Percentiles rank a stretch among this genome's conserved stretches.
Conservation (phyloP, 2,329 filamentous ascomycete genomes). For the Botrytis paeoniae region DNA sequence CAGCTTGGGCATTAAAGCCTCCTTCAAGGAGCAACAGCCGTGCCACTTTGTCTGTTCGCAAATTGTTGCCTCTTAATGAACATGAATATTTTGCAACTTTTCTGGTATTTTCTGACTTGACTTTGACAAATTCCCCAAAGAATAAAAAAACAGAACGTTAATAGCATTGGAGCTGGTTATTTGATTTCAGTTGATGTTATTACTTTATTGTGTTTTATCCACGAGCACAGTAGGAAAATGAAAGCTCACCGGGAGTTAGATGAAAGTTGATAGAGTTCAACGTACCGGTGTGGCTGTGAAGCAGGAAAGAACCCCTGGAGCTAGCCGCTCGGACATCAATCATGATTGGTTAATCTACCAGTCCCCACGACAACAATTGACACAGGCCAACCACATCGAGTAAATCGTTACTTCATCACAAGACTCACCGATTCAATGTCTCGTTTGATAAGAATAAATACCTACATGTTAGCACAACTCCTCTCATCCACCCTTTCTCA, state of each 20-base stretch:
- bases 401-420: neutral
- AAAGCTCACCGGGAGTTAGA: neutral
- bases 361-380: neutral
- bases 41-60: neutral
- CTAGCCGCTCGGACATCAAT: neutral
- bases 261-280: too few relatives aligned
- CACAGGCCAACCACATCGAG: neutral
- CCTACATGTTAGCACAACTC: neutral
- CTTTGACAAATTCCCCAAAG: neutral
- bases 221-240: neutral
- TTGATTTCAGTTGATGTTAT: neutral
- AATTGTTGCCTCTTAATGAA: neutral
- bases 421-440: neutral
- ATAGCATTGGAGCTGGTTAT: neutral
- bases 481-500: neutral
- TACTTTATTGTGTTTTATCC: neutral
- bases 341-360: neutral
- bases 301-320: neutral
- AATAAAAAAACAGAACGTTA: too few relatives aligned
- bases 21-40: too few relatives aligned
- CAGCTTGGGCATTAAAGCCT: neutral
- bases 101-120: neutral
- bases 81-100: neutral
- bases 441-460: neutral
- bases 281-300: neutral